phyloP scores from a whole-genome alignment of 1,284 basidiomycete species.

The Marasmius sp. region DNA sequence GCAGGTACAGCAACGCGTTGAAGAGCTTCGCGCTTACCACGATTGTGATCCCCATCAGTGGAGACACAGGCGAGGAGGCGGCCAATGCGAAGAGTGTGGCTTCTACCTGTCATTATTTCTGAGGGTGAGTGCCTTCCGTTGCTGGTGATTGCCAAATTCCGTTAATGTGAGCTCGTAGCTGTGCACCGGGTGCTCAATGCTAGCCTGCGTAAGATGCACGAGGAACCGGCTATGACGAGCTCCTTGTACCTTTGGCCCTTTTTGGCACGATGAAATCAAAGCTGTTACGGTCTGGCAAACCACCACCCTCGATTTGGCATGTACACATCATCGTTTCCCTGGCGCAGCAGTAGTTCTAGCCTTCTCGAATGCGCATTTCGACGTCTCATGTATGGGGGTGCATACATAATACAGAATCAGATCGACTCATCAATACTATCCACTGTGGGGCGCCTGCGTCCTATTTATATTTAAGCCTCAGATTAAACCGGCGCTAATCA shows the following conservation, averaged over 20 bases:
- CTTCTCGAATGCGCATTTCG: too few relatives aligned
- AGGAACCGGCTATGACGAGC: slow-evolving; percentile 26
- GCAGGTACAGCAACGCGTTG: slow-evolving; percentile 33
- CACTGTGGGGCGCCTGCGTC: too few relatives aligned
- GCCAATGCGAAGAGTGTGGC: slow-evolving; percentile 45
- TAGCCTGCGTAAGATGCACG: slow-evolving; percentile 33
- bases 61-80: slow-evolving; percentile 35
- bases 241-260: neutral
- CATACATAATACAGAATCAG: too few relatives aligned
- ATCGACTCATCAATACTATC: too few relatives aligned
- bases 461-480: too few relatives aligned
- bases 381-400: too few relatives aligned
- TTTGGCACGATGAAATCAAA: too few relatives aligned
- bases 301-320: too few relatives aligned
- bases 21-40: slow-evolving; percentile 41
- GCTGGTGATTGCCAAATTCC: neutral
- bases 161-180: slow-evolving; percentile 18
- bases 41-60: slow-evolving; percentile 42
- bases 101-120: slow-evolving; percentile 31
- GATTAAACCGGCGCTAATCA: too few relatives aligned
- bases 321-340: too few relatives aligned
- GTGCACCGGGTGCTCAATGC: slow-evolving; percentile 30
- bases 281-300: too few relatives aligned
- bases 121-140: slow-evolving; percentile 25
- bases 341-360: too few relatives aligned